phyloP scores from a whole-genome alignment of 2,329 filamentous ascomycete genomes.

The Sphaerulina vaccinii region DNA sequence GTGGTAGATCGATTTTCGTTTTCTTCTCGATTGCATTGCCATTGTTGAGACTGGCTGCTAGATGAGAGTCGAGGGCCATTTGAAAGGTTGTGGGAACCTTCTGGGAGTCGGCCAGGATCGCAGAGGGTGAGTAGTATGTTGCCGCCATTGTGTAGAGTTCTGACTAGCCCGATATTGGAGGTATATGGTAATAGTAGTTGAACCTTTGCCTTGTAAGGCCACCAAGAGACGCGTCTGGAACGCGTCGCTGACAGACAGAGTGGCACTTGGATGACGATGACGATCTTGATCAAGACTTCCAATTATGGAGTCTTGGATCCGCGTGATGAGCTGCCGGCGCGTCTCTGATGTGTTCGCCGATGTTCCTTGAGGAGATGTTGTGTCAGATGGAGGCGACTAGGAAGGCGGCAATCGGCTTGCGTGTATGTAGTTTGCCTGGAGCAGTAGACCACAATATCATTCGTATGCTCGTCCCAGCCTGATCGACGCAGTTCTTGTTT shows the following conservation, averaged over 20 bases:
- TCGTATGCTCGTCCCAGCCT: neutral
- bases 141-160: conserved; percentile 43
- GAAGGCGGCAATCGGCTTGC: conserved; percentile 18
- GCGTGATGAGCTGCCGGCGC: conserved; percentile 6
- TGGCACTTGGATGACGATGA: no score
- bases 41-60: conserved; percentile 81
- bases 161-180: no score
- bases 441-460: no score
- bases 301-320: neutral
- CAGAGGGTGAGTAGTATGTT: conserved; percentile 78
- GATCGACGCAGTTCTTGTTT: neutral
- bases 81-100: conserved; percentile 97
- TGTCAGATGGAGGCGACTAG: conserved; percentile 6
- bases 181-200: neutral
- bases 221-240: no score
- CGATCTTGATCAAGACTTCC: no score
- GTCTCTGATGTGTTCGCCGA: conserved; percentile 5
- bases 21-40: conserved; percentile 71
- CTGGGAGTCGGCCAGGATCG: conserved; percentile 83
- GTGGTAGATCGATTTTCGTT: conserved; percentile 76
- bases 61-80: conserved; percentile 80
- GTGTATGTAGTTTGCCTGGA: conserved; percentile 20
- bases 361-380: conserved; percentile 2
- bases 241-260: no score
- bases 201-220: neutral